phyloP scores from a whole-genome alignment of 2,329 filamentous ascomycete species.

The Gaeumannomyces sp. region DNA sequence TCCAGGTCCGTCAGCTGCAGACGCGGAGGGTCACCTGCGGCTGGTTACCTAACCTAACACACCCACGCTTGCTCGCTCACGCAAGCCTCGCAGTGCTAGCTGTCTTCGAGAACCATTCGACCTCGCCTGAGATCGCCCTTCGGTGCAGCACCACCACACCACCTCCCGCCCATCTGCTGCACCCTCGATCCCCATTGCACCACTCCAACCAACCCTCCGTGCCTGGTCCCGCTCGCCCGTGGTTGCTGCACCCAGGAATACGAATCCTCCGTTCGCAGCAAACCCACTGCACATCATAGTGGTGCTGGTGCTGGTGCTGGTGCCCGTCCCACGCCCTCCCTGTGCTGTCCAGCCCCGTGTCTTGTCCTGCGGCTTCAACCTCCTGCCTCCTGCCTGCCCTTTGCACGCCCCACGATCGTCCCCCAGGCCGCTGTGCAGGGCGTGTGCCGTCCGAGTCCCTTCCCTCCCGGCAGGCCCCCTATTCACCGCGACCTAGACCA shows the following conservation, averaged over 20 bases:
- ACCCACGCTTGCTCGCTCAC: not conserved
- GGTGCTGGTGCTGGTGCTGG: not conserved
- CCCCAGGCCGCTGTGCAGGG: too few relatives aligned
- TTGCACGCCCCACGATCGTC: not conserved
- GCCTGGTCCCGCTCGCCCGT: not conserved
- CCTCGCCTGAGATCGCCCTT: not conserved
- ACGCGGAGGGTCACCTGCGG: not conserved
- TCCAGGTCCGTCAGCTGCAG: not conserved
- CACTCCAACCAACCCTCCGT: not conserved
- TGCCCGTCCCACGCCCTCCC: not conserved
- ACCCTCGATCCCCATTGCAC: not conserved
- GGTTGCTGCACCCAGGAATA: not conserved
- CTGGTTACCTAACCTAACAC: constrained; percentile 1
- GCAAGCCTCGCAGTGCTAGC: not conserved
- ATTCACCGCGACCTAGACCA: not conserved
- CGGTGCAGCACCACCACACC: not conserved
- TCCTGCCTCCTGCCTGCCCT: not conserved
- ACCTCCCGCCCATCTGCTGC: not conserved
- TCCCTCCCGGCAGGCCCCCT: not conserved
- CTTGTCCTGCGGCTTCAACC: not conserved
- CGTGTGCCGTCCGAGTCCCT: not conserved
- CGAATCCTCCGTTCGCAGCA: not conserved
- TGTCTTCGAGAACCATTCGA: not conserved
- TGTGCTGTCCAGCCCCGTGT: too few relatives aligned
- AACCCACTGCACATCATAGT: not conserved